phyloP scores from a whole-genome alignment of 179 eudicot species.

The Corrigiola litoralis region DNA sequence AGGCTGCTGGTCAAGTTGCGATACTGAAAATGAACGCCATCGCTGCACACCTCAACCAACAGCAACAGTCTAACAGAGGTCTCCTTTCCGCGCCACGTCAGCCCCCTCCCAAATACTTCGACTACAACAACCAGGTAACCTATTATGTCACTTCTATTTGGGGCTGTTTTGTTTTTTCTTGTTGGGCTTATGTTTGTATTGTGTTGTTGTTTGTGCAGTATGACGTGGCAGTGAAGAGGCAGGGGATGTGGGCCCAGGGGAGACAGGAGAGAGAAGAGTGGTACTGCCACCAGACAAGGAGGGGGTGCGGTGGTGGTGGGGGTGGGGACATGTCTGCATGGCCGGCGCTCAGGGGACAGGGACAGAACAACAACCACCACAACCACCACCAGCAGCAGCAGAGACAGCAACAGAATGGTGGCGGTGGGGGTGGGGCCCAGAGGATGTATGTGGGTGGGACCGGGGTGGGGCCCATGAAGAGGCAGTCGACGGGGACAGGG shows the following conservation, averaged over 20 bases:
- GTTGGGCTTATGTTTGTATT: neutral
- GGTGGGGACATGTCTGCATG: no score
- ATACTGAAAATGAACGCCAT: conserved; percentile 40
- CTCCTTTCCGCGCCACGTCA: conserved; percentile 15
- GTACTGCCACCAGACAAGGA: conserved; percentile 12
- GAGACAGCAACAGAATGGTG: conserved; percentile 10
- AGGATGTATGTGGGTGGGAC: conserved; percentile 44
- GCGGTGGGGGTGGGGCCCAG: conserved; percentile 32
- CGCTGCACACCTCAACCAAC: conserved; percentile 23
- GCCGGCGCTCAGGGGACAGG: no score
- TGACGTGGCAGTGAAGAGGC: conserved; percentile 38
- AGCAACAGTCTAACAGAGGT: conserved; percentile 20
- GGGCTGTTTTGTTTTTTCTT: neutral
- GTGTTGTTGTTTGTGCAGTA: conserved; percentile 9
- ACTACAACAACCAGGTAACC: conserved; percentile 35
- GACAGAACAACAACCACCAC: conserved; percentile 22
- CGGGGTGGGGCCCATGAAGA: conserved; percentile 35
- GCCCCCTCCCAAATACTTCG: conserved; percentile 8
- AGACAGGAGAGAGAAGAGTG: conserved; percentile 9
- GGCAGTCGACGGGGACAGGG: conserved; percentile 73
- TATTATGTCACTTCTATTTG: neutral
- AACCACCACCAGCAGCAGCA: conserved; percentile 12
- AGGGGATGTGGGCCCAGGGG: conserved; percentile 15
- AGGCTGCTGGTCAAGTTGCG: conserved; percentile 70
- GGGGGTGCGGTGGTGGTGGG: no score